These are phyloP conservation scores for Fraxinus anomala DNA, from an alignment of 257 asterid species.

Conservation along the genomic window DNA sequence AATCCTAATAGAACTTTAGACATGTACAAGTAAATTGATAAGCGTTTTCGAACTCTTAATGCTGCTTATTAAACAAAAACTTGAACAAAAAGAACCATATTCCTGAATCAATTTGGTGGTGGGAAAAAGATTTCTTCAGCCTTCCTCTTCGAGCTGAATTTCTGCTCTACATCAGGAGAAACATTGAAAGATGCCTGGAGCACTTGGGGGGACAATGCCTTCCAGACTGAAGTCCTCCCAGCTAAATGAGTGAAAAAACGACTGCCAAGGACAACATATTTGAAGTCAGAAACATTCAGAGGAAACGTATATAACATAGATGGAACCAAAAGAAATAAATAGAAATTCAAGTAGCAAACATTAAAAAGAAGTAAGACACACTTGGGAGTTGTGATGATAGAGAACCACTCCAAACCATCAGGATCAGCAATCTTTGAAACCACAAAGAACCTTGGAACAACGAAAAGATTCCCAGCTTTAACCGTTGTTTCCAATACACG, in stretches of 20 bases:
- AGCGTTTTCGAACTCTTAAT: neutral
- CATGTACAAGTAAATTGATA: no score
- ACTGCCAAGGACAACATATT: conserved; percentile 39
- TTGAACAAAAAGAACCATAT: neutral
- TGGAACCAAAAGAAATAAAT: neutral
- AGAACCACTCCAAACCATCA: conserved; percentile 91
- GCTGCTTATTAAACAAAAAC: neutral
- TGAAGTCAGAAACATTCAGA: neutral
- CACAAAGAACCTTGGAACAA: conserved; percentile 80
- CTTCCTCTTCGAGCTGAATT: conserved; percentile 68
- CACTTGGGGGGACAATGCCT: conserved; percentile 64
- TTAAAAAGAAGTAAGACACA: conserved; percentile 9
- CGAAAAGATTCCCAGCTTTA: conserved; percentile 70
- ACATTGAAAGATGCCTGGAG: conserved; percentile 62
- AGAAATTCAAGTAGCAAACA: neutral
- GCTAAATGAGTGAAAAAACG: conserved; percentile 64
- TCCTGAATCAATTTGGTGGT: conserved; percentile 49
- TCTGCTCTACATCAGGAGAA: conserved; percentile 56
- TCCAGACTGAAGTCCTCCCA: conserved; percentile 64
- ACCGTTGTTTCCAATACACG: conserved; percentile 65
- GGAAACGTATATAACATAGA: no score
- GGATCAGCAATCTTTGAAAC: conserved; percentile 85
- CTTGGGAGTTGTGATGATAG: conserved; percentile 90
- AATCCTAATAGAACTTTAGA: neutral
- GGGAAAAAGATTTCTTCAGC: conserved; percentile 84